Conservation (phyloP, 202 grass and related monocot genomes). For the Cymbopogon flexuosus region DNA sequence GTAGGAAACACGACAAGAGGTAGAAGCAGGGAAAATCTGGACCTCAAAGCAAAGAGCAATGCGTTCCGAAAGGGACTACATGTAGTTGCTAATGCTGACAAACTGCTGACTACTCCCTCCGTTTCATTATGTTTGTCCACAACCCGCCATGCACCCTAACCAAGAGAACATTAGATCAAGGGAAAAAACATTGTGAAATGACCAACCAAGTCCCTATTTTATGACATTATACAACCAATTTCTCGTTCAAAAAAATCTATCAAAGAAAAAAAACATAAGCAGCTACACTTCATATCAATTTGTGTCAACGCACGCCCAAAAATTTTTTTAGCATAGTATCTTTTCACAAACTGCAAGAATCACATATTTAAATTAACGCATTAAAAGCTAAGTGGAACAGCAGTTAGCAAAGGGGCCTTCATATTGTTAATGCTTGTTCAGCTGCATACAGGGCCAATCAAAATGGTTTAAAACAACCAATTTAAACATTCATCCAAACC, state of each 20-base stretch:
- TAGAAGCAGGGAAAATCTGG: neutral
- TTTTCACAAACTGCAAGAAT: neutral
- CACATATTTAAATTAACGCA: neutral
- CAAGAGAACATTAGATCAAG: neutral
- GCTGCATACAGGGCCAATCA: neutral
- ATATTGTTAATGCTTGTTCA: neutral
- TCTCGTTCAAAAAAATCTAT: no score
- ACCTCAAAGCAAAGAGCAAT: neutral
- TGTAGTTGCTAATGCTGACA: neutral
- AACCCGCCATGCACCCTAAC: neutral
- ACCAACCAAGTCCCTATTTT: neutral
- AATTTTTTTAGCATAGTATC: neutral
- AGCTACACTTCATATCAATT: neutral
- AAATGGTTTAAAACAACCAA: neutral
- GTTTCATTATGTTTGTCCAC: neutral
- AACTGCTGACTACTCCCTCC: neutral
- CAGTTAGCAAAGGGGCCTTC: neutral
- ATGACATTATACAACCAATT: neutral
- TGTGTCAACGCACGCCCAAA: neutral
- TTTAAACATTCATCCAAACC: neutral
- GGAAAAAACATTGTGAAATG: neutral
- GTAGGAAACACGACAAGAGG: neutral
- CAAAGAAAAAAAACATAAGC: neutral
- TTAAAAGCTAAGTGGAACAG: neutral
- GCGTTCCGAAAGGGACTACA: neutral